Evolutionary conservation across 2,329 filamentous ascomycete species (phyloP).

Genomic region (Escovopsis sp.): DNA sequence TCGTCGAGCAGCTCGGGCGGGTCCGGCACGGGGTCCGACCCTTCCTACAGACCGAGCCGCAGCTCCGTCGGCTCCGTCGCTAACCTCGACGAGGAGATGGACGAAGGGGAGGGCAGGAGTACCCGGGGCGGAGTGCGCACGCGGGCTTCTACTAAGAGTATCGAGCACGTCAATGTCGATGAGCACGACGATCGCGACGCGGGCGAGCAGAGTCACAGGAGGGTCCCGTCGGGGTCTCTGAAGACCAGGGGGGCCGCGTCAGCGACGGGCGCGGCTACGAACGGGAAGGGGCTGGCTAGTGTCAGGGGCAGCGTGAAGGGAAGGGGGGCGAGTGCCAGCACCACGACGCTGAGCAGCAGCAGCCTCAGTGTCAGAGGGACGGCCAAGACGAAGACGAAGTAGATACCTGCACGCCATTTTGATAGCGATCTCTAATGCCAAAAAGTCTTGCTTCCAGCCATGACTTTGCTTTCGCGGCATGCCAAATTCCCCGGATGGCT

Average conservation of each 20-base stretch:
- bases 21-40: slow-evolving; percentile 18
- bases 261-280: slow-evolving; percentile 22
- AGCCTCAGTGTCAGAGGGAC: no score
- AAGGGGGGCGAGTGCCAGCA: no score
- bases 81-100: slow-evolving; percentile 8
- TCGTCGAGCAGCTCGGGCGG: slow-evolving; percentile 18
- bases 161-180: neutral
- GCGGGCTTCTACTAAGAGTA: slow-evolving; percentile 11
- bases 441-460: no score
- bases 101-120: slow-evolving; percentile 18
- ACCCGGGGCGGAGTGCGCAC: slow-evolving; percentile 25
- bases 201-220: slow-evolving; percentile 15
- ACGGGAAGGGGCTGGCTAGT: slow-evolving; percentile 6
- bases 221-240: no score
- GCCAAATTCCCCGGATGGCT: no score
- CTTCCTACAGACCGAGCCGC: slow-evolving; percentile 13
- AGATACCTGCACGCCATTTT: neutral
- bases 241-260: slow-evolving; percentile 9
- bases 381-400: slow-evolving; percentile 13
- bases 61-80: slow-evolving; percentile 14
- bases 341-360: no score
- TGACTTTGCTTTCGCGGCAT: no score
- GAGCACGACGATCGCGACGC: neutral
- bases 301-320: neutral
- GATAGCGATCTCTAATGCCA: no score